These are phyloP conservation scores for Forsythia viridissima DNA, from an alignment of 257 asterid species.

Conservation along the genomic window DNA sequence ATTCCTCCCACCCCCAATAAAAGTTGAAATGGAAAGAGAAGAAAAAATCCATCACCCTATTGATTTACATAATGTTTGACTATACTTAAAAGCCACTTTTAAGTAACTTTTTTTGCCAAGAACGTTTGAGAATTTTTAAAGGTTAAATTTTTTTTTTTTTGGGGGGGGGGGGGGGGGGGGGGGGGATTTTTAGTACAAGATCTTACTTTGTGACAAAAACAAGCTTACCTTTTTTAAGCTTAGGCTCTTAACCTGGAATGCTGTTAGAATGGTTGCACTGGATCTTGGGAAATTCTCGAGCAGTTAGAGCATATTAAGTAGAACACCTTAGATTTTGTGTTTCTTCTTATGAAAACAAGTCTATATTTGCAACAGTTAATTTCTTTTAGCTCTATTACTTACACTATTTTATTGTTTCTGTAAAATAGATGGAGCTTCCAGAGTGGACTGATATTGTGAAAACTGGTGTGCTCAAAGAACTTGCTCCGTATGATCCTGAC, in stretches of 20 bases:
- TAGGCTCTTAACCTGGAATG: too few relatives aligned
- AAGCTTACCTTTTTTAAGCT: too few relatives aligned
- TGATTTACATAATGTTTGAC: not conserved
- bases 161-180: too few relatives aligned
- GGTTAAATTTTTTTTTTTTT: not conserved
- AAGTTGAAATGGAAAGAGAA: not conserved
- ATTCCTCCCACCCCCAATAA: not conserved
- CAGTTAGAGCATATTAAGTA: not conserved
- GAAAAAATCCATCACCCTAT: not conserved
- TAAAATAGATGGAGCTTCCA: slow-evolving; percentile 79
- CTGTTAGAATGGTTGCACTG: not conserved
- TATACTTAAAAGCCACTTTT: not conserved
- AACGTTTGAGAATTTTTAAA: not conserved
- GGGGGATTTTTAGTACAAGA: too few relatives aligned
- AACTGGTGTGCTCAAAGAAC: slow-evolving; percentile 83
- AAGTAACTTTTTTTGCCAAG: not conserved
- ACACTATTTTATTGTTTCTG: not conserved
- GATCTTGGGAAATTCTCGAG: not conserved
- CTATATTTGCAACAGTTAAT: not conserved
- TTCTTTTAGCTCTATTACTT: not conserved
- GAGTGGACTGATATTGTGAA: slow-evolving; percentile 94
- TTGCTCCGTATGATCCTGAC: slow-evolving; percentile 93
- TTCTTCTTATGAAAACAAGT: not conserved
- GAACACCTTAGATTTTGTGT: not conserved
- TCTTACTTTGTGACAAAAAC: too few relatives aligned